Conservation (phyloP, 2,329 filamentous ascomycete genomes). For the Thelonectria discophora region DNA sequence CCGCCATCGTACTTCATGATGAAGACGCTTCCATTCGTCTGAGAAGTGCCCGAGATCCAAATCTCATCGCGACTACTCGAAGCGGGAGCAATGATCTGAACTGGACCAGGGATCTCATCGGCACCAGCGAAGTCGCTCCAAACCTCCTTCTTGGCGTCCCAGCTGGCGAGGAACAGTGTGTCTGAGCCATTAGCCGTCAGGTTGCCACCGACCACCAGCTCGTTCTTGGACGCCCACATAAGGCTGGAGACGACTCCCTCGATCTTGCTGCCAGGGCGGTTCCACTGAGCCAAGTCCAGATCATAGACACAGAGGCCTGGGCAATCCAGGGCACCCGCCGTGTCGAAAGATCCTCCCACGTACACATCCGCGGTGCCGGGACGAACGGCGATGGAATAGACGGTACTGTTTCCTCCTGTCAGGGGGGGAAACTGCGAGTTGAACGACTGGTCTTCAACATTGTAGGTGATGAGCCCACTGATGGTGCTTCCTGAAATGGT, state of each 20-base stretch:
- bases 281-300: slow-evolving; percentile 77
- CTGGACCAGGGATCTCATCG: slow-evolving; percentile 77
- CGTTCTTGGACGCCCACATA: slow-evolving; percentile 77
- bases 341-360: slow-evolving; percentile 85
- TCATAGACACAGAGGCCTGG: slow-evolving; percentile 84
- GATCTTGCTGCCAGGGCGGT: slow-evolving; percentile 76
- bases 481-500: slow-evolving; percentile 69
- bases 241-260: slow-evolving; percentile 75
- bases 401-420: slow-evolving; percentile 72
- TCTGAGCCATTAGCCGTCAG: slow-evolving; percentile 72
- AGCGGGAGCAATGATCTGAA: slow-evolving; percentile 79
- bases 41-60: slow-evolving; percentile 80
- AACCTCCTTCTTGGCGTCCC: slow-evolving; percentile 70
- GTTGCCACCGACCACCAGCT: slow-evolving; percentile 80
- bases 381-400: slow-evolving; percentile 79
- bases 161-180: slow-evolving; percentile 73
- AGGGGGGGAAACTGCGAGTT: slow-evolving; percentile 79
- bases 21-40: slow-evolving; percentile 72
- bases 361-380: slow-evolving; percentile 79
- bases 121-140: slow-evolving; percentile 74
- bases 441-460: slow-evolving; percentile 73
- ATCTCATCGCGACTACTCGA: slow-evolving; percentile 75
- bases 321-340: slow-evolving; percentile 84
- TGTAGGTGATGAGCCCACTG: slow-evolving; percentile 81
- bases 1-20: slow-evolving; percentile 83